These are phyloP conservation scores for Sugiyamaella neomexicana DNA, from an alignment of 1,139 yeast genomes.

Conservation along the genomic window DNA sequence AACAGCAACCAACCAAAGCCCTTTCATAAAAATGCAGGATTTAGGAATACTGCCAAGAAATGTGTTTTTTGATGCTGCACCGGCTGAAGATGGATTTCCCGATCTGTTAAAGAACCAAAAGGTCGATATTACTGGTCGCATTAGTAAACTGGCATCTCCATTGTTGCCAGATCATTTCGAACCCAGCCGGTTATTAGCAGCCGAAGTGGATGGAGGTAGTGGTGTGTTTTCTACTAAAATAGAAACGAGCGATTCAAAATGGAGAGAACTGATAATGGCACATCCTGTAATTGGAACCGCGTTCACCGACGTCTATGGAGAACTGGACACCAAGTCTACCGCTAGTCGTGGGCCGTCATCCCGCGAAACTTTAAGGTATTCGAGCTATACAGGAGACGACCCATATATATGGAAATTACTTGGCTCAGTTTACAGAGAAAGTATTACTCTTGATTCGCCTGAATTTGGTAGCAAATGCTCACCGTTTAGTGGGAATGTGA, in stretches of 20 bases:
- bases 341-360: background rate
- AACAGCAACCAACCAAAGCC: constrained; percentile 5
- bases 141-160: background rate
- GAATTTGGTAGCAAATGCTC: constrained; percentile 59
- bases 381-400: constrained; percentile 53
- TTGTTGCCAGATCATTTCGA: constrained; percentile 4
- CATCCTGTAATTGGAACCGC: constrained; percentile 31
- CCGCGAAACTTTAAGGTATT: constrained; percentile 11
- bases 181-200: constrained; percentile 10
- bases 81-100: constrained; percentile 15
- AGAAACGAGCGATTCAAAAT: constrained; percentile 8
- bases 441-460: constrained; percentile 54
- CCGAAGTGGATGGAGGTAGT: constrained; percentile 6
- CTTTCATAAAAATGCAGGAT: constrained; percentile 35
- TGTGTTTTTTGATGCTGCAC: constrained; percentile 56
- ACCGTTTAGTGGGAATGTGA: background rate
- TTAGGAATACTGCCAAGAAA: constrained; percentile 56
- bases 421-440: constrained; percentile 53
- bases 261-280: constrained; percentile 23
- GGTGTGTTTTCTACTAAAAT: background rate
- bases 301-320: constrained; percentile 35
- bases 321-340: constrained; percentile 25
- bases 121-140: constrained; percentile 35
- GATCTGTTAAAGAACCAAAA: constrained; percentile 22
- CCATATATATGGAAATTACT: constrained; percentile 62